Percentiles rank a stretch among this genome's conserved stretches.
Evolutionary conservation across 2,329 filamentous ascomycete genomes (phyloP).

Genomic region (Ceratocystis ficicola): DNA sequence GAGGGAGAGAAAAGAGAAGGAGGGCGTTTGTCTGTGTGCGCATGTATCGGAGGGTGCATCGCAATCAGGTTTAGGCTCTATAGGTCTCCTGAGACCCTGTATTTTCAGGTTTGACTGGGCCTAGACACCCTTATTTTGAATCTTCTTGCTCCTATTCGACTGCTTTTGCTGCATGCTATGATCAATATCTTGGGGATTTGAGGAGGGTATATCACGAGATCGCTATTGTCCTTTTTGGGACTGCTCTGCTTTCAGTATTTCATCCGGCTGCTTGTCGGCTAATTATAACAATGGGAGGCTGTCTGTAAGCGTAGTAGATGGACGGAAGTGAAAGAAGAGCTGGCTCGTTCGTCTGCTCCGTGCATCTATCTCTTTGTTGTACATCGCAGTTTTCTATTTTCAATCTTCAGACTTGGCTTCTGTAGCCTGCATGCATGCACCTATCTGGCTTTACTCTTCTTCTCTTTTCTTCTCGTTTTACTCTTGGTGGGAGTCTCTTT

Average conservation of each 20-base stretch:
- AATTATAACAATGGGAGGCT: not conserved
- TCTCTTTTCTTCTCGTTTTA: not conserved
- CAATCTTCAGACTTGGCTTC: no score
- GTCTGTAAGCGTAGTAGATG: not conserved
- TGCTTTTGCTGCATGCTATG: not conserved
- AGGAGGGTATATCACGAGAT: not conserved
- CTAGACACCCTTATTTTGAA: not conserved
- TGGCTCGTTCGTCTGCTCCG: no score
- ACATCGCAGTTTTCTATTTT: not conserved
- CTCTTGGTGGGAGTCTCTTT: no score
- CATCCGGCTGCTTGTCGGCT: not conserved
- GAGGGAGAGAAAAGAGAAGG: not conserved
- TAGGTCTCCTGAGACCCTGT: not conserved
- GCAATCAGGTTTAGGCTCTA: not conserved
- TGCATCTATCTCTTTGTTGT: not conserved
- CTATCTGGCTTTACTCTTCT: not conserved
- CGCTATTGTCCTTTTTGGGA: not conserved
- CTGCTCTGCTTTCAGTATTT: not conserved
- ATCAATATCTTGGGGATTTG: not conserved
- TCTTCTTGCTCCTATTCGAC: not conserved
- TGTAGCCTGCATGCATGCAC: not conserved
- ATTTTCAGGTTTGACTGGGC: not conserved
- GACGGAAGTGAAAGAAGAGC: not conserved
- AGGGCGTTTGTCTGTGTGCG: not conserved
- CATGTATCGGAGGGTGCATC: not conserved